These are phyloP conservation scores for Nidula niveotomentosa DNA, from an alignment of 1,284 basidiomycete genomes.

Conservation along the genomic window DNA sequence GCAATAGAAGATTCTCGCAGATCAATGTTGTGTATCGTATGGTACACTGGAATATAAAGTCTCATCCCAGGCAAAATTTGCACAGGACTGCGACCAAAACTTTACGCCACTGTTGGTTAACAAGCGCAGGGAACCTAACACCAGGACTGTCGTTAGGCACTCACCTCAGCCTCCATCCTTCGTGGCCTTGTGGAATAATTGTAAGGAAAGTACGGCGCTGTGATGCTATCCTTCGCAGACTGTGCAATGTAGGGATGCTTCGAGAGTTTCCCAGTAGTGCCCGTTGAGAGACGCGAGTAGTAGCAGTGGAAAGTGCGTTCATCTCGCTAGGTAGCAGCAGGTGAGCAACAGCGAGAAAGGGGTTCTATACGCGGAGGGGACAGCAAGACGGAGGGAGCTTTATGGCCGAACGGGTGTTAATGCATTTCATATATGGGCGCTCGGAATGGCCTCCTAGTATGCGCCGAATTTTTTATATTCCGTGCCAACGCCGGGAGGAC, in stretches of 20 bases:
- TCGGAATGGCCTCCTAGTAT: not conserved
- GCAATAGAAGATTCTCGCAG: constrained; percentile 45
- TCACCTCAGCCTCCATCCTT: constrained; percentile 47
- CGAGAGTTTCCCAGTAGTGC: no score
- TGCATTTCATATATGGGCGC: not conserved
- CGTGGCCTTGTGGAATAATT: constrained; percentile 48
- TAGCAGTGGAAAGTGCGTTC: not conserved
- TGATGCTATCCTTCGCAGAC: not conserved
- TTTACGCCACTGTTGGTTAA: constrained; percentile 8
- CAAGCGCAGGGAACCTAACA: not conserved
- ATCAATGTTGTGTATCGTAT: constrained; percentile 42
- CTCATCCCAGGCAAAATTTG: constrained; percentile 42
- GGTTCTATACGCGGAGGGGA: not conserved
- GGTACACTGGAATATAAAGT: constrained; percentile 42
- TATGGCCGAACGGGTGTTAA: not conserved
- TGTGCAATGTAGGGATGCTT: no score
- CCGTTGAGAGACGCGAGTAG: not conserved
- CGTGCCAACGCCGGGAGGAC: not conserved
- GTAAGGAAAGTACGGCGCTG: constrained; percentile 31
- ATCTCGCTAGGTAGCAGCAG: not conserved
- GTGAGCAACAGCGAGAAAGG: not conserved
- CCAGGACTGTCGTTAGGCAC: constrained; percentile 5
- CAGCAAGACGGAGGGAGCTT: not conserved
- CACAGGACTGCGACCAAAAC: constrained; percentile 42
- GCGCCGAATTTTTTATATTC: not conserved